These are phyloP conservation scores for Botrytis squamosa DNA, from an alignment of 2,329 filamentous ascomycete species.

Conservation along the genomic window DNA sequence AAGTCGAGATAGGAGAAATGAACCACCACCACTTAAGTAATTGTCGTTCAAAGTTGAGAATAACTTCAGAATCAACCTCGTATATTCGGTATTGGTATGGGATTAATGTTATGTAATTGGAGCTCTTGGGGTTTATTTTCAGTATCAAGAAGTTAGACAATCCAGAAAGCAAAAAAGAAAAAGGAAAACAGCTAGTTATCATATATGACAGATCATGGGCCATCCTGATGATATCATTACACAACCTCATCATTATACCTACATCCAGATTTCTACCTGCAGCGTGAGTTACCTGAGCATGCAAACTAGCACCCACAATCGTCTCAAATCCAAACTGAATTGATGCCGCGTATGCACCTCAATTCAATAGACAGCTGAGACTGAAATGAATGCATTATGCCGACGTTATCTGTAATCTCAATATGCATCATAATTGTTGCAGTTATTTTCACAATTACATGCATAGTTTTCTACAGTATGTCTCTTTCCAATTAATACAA, in stretches of 20 bases:
- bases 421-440: slow-evolving; percentile 12
- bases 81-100: background rate
- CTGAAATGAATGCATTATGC: background rate
- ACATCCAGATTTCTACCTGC: background rate
- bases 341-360: background rate
- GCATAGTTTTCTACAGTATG: slow-evolving; percentile 1
- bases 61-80: too few species aligned
- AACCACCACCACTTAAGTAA: background rate
- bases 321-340: background rate
- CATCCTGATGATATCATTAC: background rate
- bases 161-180: background rate
- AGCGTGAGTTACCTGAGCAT: background rate
- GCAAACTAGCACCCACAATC: background rate
- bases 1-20: background rate
- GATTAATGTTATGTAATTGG: background rate
- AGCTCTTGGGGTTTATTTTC: background rate
- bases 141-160: background rate
- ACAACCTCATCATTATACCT: background rate
- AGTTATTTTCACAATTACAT: background rate
- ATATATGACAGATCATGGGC: background rate
- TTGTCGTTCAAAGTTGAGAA: background rate
- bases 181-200: background rate
- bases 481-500: background rate
- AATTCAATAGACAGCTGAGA: background rate
- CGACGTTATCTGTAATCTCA: background rate